phyloP scores from a whole-genome alignment of 306 rosid genomes.

The Hippophae tibetana region DNA sequence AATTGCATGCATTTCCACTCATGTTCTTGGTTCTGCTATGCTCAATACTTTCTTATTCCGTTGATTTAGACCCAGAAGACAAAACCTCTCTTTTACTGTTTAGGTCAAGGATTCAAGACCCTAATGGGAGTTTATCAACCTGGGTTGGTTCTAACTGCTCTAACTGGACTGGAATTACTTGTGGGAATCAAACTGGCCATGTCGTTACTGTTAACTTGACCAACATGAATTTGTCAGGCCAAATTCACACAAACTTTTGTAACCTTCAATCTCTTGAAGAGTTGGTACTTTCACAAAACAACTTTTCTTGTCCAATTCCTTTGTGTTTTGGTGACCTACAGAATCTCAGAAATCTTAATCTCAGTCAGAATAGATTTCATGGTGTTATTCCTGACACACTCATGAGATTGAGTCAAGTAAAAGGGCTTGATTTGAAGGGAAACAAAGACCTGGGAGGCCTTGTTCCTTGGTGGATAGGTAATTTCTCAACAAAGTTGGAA shows the following conservation, averaged over 20 bases:
- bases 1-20: slow-evolving; percentile 27
- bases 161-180: slow-evolving; percentile 66
- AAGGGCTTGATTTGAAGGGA: slow-evolving; percentile 59
- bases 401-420: slow-evolving; percentile 45
- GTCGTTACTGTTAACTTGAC: slow-evolving; percentile 59
- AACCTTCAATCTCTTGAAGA: slow-evolving; percentile 42
- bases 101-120: slow-evolving; percentile 48
- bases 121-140: slow-evolving; percentile 50
- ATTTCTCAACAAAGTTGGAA: slow-evolving; percentile 63
- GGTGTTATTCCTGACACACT: slow-evolving; percentile 65
- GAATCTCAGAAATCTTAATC: slow-evolving; percentile 45
- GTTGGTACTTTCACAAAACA: slow-evolving; percentile 56
- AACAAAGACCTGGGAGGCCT: slow-evolving; percentile 60
- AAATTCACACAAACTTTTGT: slow-evolving; percentile 51
- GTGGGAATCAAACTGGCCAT: slow-evolving; percentile 59
- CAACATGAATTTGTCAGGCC: slow-evolving; percentile 68
- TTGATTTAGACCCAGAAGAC: slow-evolving; percentile 60
- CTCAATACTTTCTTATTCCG: slow-evolving; percentile 30
- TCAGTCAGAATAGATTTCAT: slow-evolving; percentile 54
- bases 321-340: slow-evolving; percentile 52
- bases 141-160: slow-evolving; percentile 79
- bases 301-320: slow-evolving; percentile 51
- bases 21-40: slow-evolving; percentile 29
- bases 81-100: slow-evolving; percentile 44
- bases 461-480: slow-evolving; percentile 76